Conservation (phyloP, 2,329 filamentous ascomycete species). For the Curvularia eragrostidis region DNA sequence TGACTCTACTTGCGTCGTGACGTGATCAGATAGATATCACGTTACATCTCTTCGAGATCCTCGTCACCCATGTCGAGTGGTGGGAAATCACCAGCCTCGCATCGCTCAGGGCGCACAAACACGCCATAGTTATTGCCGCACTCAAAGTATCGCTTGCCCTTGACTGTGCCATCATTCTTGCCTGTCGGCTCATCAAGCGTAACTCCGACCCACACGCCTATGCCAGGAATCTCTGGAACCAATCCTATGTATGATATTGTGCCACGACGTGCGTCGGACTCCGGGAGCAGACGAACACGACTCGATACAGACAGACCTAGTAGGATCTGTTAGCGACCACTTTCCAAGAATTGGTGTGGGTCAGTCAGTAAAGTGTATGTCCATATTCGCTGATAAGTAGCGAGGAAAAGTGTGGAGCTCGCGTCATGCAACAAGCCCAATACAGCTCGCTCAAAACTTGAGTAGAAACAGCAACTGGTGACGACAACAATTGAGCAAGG, state of each 20-base stretch:
- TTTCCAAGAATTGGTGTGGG: background rate
- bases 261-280: slow-evolving; percentile 73
- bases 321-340: slow-evolving; percentile 8
- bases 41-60: slow-evolving; percentile 68
- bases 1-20: too few relatives aligned
- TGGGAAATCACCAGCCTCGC: slow-evolving; percentile 77
- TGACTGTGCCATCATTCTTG: slow-evolving; percentile 80
- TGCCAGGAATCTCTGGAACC: slow-evolving; percentile 74
- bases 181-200: slow-evolving; percentile 78
- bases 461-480: background rate
- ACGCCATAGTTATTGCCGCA: slow-evolving; percentile 74
- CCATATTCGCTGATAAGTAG: slow-evolving; percentile 1
- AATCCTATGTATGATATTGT: slow-evolving; percentile 74
- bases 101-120: slow-evolving; percentile 78
- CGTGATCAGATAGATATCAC: background rate
- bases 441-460: background rate
- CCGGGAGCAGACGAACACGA: slow-evolving; percentile 56
- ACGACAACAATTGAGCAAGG: background rate
- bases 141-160: slow-evolving; percentile 72
- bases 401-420: background rate
- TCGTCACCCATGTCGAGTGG: slow-evolving; percentile 60
- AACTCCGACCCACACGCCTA: slow-evolving; percentile 73
- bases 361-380: slow-evolving; percentile 1
- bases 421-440: background rate
- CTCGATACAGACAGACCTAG: slow-evolving; percentile 37